Evolutionary conservation across 805 yeast species (phyloP).

Genomic region (Starmerella etchellsii): DNA sequence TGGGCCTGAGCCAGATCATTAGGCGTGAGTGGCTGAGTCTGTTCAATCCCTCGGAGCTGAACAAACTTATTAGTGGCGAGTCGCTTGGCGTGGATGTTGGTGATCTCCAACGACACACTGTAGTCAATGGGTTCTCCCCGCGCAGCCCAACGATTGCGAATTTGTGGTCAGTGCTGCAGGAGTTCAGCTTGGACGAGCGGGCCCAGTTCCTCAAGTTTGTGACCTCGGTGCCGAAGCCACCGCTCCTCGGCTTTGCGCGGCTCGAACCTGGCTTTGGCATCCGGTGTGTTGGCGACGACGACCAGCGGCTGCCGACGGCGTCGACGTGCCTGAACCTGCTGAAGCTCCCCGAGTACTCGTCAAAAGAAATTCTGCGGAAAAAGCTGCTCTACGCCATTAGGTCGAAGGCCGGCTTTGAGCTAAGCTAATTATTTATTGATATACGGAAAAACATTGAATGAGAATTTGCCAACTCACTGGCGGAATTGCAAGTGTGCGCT

Average conservation of each 20-base stretch:
- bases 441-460: too few relatives aligned
- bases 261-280: slow-evolving; percentile 72
- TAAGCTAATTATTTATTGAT: slow-evolving; percentile 23
- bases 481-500: too few relatives aligned
- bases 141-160: slow-evolving; percentile 45
- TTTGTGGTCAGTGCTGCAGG: slow-evolving; percentile 68
- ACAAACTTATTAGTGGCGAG: slow-evolving; percentile 73
- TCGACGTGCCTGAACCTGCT: slow-evolving; percentile 85
- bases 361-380: slow-evolving; percentile 41
- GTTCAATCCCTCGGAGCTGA: slow-evolving; percentile 76
- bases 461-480: too few relatives aligned
- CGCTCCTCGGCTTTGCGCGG: slow-evolving; percentile 70
- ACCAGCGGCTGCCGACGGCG: slow-evolving; percentile 65
- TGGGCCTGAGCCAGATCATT: slow-evolving; percentile 59
- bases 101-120: slow-evolving; percentile 54
- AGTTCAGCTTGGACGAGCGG: slow-evolving; percentile 42
- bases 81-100: slow-evolving; percentile 52
- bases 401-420: slow-evolving; percentile 77
- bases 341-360: slow-evolving; percentile 69
- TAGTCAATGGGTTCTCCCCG: slow-evolving; percentile 45
- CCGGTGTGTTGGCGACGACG: slow-evolving; percentile 38
- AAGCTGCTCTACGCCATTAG: slow-evolving; percentile 70
- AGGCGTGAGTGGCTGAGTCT: slow-evolving; percentile 64
- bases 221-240: slow-evolving; percentile 85
- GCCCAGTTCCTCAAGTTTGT: slow-evolving; percentile 68